Evolutionary conservation across 805 yeast species (phyloP), one percentile per base, ranked within the genome.

Genomic region (Peterozyma toletana): DNA sequence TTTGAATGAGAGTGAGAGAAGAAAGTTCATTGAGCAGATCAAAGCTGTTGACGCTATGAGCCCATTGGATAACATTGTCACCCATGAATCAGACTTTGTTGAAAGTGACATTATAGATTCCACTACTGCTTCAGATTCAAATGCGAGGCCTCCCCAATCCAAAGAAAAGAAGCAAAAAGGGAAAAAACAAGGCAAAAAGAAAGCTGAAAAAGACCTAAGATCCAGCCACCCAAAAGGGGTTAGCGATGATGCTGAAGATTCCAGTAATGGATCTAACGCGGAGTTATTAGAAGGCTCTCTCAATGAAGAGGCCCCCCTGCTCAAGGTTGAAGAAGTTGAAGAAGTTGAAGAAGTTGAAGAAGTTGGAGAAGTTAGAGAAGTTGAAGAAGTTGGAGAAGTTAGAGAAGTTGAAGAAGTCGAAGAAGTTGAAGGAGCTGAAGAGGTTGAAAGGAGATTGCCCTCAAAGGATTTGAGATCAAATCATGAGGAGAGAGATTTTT

Each of bases 301-400:
- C 38, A 39, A 40, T 40, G 39, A 33, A 37, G 33, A 40, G 14
- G 40, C 47, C 47, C 47, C 40, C 40, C 38, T 44, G n/a, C 43
- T 37, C 37, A 27, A 30, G 7, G 27, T 31, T 31, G 15, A 35
- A 16, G 35, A 39, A 31, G 31, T 30, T 33, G 40, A 30, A 16
- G 18, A 30, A 2, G 31, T 39, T 21, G 41, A 35, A n/a, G 33
- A 35, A 13, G 17, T 14, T 17, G 46, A 43, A 36, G 42, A 39
- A 31, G 36, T 39, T 13, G 47, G 40, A 37, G 43, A 40, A 29
- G 41, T 33, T 36, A 18, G 40, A 42, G 43, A 42, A 38, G 41
- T 38, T 42, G 40, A 44, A 42, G 33, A 30, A 30, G 33, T 10
- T 10, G 11, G 11, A 30, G 11, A 9, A 10, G 33, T 10, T 30